phyloP scores from a whole-genome alignment of 1,284 basidiomycete species.

The Leccinum idahoense region DNA sequence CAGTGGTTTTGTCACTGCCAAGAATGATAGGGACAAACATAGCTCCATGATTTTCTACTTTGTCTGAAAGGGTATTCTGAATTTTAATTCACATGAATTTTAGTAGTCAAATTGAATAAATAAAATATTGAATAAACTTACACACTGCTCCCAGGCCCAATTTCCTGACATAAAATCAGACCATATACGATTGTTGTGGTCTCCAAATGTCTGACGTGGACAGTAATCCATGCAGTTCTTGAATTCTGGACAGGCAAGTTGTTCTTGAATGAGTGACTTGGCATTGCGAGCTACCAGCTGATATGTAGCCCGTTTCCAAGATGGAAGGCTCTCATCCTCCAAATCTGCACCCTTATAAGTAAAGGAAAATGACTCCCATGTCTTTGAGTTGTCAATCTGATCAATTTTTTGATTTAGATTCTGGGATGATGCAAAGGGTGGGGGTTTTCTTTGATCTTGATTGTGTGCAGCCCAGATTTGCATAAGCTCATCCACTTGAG shows the following conservation, averaged over 20 bases:
- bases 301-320: background rate
- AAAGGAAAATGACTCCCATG: background rate
- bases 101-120: background rate
- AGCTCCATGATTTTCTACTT: background rate
- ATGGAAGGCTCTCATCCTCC: background rate
- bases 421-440: background rate
- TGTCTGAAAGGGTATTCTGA: background rate
- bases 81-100: background rate
- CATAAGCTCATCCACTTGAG: background rate
- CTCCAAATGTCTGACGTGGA: background rate
- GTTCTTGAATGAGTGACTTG: background rate
- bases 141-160: background rate
- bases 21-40: slow-evolving; percentile 3
- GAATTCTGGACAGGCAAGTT: background rate
- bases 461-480: background rate
- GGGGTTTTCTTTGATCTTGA: background rate
- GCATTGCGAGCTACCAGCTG: background rate
- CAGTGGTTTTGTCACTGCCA: slow-evolving; percentile 7
- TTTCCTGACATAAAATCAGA: background rate
- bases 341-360: background rate
- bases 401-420: background rate
- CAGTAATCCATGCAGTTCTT: background rate
- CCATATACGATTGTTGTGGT: background rate
- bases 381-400: background rate
- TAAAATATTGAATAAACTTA: background rate